Evolutionary conservation across 352 stramenopile species (phyloP).

Genomic region (Globisporangium megalacanthum): DNA sequence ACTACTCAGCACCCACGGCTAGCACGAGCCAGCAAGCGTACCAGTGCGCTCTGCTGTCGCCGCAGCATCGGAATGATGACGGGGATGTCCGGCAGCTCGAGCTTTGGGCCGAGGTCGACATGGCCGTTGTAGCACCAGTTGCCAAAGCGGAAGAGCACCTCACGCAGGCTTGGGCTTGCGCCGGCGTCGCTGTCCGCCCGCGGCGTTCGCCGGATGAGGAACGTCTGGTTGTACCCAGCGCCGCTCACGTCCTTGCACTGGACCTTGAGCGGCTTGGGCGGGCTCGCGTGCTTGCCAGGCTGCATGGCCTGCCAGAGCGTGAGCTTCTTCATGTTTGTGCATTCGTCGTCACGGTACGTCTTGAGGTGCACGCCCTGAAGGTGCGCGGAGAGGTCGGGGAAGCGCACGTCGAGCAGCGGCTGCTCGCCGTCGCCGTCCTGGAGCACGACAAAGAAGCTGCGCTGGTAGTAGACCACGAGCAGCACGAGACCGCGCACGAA

Average conservation of each 20-base stretch:
- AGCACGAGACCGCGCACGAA: conserved; percentile 81
- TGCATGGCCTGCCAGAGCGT: conserved; percentile 87
- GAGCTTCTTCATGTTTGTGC: conserved; percentile 89
- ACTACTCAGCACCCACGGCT: no score
- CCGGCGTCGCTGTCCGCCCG: conserved; percentile 19
- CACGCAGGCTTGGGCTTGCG: conserved; percentile 51
- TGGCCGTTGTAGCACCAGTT: conserved; percentile 94
- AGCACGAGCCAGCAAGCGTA: conserved; percentile 16
- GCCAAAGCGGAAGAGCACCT: conserved; percentile 93
- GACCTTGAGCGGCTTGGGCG: conserved; percentile 73
- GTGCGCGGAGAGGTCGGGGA: conserved; percentile 88
- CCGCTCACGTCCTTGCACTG: conserved; percentile 82
- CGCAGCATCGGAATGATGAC: conserved; percentile 93
- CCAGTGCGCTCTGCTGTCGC: conserved; percentile 88
- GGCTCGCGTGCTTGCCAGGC: conserved; percentile 47
- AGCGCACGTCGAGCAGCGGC: conserved; percentile 92
- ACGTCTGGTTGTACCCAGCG: conserved; percentile 79
- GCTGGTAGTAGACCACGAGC: conserved; percentile 79
- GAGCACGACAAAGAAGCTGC: conserved; percentile 90
- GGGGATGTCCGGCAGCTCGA: conserved; percentile 89
- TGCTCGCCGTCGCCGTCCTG: conserved; percentile 88
- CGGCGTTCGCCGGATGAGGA: conserved; percentile 71
- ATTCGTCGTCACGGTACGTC: conserved; percentile 72
- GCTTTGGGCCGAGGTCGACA: conserved; percentile 87
- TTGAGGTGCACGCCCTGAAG: conserved; percentile 88